Conservation (phyloP, 768 basidiomycete species). For the Mycena alexandri region DNA sequence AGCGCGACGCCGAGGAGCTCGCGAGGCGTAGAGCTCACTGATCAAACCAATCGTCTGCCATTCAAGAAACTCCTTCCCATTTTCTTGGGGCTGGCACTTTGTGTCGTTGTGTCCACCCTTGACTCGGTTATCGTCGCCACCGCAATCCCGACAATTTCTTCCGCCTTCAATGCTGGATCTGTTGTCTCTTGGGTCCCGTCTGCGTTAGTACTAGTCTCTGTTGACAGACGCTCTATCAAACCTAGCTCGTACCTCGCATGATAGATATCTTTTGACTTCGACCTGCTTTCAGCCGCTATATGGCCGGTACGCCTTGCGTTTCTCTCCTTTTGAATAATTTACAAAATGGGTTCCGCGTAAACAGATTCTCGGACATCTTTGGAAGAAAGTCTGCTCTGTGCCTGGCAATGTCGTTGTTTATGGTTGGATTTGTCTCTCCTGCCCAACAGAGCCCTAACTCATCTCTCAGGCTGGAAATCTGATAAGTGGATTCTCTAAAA, state of each 20-base stretch:
- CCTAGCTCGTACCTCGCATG: no score
- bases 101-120: constrained; percentile 70
- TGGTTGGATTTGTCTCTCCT: constrained; percentile 56
- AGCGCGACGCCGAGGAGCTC: constrained; percentile 23
- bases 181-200: constrained; percentile 81
- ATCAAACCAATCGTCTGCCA: constrained; percentile 84
- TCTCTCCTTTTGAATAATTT: background rate
- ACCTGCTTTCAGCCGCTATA: constrained; percentile 73
- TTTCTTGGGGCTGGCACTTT: constrained; percentile 71
- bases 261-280: constrained; percentile 77
- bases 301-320: constrained; percentile 51
- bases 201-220: no score
- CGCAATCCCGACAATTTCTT: constrained; percentile 77
- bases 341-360: background rate
- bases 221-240: no score
- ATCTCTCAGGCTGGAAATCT: constrained; percentile 50
- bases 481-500: constrained; percentile 74
- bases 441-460: no score
- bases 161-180: constrained; percentile 73
- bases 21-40: constrained; percentile 59
- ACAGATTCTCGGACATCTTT: constrained; percentile 70
- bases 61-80: constrained; percentile 72
- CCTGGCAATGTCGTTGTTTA: constrained; percentile 71
- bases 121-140: constrained; percentile 84
- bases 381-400: constrained; percentile 73